Percentiles rank a stretch among this genome's conserved stretches.
phyloP scores from a whole-genome alignment of 2,329 filamentous ascomycete species.

The Emergomyces pasteurianus region DNA sequence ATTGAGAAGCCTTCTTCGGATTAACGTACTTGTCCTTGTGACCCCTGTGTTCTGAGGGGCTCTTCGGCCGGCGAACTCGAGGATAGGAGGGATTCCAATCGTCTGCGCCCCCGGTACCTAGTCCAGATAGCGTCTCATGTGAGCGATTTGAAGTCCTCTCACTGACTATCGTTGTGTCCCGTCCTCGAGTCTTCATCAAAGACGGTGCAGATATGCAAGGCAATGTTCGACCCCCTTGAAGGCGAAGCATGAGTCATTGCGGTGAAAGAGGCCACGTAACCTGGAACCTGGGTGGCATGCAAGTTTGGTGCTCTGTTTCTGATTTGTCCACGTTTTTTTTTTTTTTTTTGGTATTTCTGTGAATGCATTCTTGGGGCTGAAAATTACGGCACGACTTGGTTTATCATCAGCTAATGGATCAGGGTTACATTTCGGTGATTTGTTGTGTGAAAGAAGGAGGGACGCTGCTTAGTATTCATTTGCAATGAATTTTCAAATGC shows the following conservation, averaged over 20 bases:
- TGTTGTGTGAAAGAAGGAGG: too few species aligned
- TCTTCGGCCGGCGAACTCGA: background rate
- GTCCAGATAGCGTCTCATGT: background rate
- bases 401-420: too few species aligned
- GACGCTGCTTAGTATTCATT: background rate
- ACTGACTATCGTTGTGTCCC: background rate
- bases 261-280: background rate
- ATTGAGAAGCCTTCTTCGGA: background rate
- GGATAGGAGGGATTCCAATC: background rate
- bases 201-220: background rate
- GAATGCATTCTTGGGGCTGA: background rate
- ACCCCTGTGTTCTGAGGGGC: background rate
- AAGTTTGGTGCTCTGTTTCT: background rate
- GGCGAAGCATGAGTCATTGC: background rate
- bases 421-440: too few species aligned
- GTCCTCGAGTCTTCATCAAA: background rate
- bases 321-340: background rate
- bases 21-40: background rate
- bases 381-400: too few species aligned
- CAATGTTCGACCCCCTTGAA: background rate
- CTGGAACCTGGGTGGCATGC: background rate
- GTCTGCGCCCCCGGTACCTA: background rate
- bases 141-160: background rate
- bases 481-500: background rate
- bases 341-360: background rate